Conservation (phyloP, 2,329 filamentous ascomycete genomes). For the Exserohilum turcica region DNA sequence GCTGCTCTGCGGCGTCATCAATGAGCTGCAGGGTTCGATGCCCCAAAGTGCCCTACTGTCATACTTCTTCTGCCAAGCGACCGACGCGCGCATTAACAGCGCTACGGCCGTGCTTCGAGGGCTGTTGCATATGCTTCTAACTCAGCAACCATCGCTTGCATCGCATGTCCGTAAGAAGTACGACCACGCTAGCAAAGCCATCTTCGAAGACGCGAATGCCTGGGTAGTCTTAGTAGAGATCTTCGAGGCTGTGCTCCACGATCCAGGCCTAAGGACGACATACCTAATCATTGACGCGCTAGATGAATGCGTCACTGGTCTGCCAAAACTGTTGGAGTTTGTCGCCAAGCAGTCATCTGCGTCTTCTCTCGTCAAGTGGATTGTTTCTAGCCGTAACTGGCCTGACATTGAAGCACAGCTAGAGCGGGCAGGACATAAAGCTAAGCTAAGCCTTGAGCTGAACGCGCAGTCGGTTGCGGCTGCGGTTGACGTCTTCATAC, state of each 20-base stretch:
- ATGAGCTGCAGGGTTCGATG: not conserved
- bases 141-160: constrained; percentile 20
- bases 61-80: constrained; percentile 49
- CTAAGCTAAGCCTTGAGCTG: constrained; percentile 42
- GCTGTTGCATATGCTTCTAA: constrained; percentile 50
- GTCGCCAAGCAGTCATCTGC: constrained; percentile 4
- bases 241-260: constrained; percentile 49
- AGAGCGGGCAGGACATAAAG: constrained; percentile 17
- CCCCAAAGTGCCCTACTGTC: constrained; percentile 17
- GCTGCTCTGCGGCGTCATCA: constrained; percentile 26
- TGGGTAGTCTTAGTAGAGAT: constrained; percentile 33
- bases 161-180: constrained; percentile 12
- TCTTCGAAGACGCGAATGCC: constrained; percentile 17
- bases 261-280: constrained; percentile 22
- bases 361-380: constrained; percentile 18
- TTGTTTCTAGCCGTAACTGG: constrained; percentile 24
- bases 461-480: constrained; percentile 42
- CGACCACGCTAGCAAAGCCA: not conserved
- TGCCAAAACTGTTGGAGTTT: constrained; percentile 1
- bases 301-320: constrained; percentile 16
- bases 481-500: constrained; percentile 49
- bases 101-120: constrained; percentile 51
- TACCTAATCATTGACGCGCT: constrained; percentile 23
- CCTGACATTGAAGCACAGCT: constrained; percentile 45
- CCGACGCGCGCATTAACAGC: constrained; percentile 44